Base-by-base conservation (phyloP, 1,284 basidiomycete species). In the Tylopilus orsonianus region DNA sequence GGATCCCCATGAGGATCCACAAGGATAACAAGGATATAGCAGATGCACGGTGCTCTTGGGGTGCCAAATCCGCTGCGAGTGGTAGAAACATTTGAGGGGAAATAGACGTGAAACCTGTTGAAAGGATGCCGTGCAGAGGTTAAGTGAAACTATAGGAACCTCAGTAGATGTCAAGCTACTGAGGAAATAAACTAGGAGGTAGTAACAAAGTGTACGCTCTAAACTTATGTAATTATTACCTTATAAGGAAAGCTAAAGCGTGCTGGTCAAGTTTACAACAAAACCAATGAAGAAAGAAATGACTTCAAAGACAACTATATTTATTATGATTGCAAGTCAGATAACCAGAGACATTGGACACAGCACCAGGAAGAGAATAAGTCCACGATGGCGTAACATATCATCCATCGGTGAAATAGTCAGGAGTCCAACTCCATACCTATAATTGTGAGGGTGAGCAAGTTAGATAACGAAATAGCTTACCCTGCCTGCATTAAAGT, bases 11-110 rank as follows among this genome's bases (percentile, higher is more conserved):
- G 13, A 87, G 72, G 12, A 87, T 67, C 1, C 85, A 85, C 0
- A 80, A 77, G 4, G 84, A 61, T 3, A 84, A 81, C 50, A 85
- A 75, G 4, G 82, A 79, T 52, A 89, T 78, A 1, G 82, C 77
- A 23, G 77, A 71, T 5, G 80, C 83, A 8, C 85, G 75, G 6
- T 74, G 74, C 26, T 79, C 70, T 5, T 79, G 75, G 3, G 81
- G 83, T 1, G 84, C 85, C 10, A 87, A 68, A 61, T 82, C 80
- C 14, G 78, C 83, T 12, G 80, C 79, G 30, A 84, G 74, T 0
- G 83, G 82, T 6, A 84, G 69, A 45, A 84, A 73, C 38, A 79
- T 70, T 59, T 79, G 75, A 1, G 77, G 77, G 1, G 74, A 70
- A 22, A 85, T 78, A 3, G 78, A 78, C 23, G 75, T 66, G 13